Base-by-base conservation (phyloP, 2,329 filamentous ascomycete genomes). In the Cladosporium sp. region DNA sequence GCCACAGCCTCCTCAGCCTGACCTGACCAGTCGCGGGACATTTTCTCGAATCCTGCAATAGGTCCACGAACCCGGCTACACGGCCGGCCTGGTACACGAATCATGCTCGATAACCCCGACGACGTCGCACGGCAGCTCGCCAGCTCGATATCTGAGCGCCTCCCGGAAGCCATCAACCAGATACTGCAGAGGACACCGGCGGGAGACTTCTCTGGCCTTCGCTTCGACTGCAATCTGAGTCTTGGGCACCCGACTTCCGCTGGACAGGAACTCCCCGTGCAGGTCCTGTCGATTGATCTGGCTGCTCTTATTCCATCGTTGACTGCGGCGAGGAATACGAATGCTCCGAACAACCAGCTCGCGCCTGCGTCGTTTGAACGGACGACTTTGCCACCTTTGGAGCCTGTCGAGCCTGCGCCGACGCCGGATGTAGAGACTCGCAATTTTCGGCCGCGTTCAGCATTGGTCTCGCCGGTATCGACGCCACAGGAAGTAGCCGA, bases 371-470 rank as follows among this genome's bases (percentile, higher is more conserved):
- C 36, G 11, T 55, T 54, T 18, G 61, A 64, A 21, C 24, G 51
- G 24, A 6, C 61, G 18, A 10, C 61, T 47, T 21, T 64, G 26
- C 61, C 61, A 18, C 49, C 61, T 5, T 32, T 54, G 26, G 61
- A 57, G 18, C 36, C 61, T 15, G 51, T 55, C 26, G 34, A 32
- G 41, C 52, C 52, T 32, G 15, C 10, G 1, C 28, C 28, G n/a
- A n/a, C 52, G 28, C 52, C 52, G 32, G 52, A 55, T 55, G 32
- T 32, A 21, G 61, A 64, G 51, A 24, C n/a, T 47, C 63, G 63
- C 32, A 66, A 36, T 2, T 68, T 67, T 18, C 7, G 63, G n/a
- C 63, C 63, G 12, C 63, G 63, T 21, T 59, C 57, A 21, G 24
- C 63, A 6, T 38, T 59, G 55, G 30, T 51, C 12, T 51, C 54